Evolutionary conservation across 2,329 filamentous ascomycete genomes (phyloP).

Genomic region (Beauveria medogensis): DNA sequence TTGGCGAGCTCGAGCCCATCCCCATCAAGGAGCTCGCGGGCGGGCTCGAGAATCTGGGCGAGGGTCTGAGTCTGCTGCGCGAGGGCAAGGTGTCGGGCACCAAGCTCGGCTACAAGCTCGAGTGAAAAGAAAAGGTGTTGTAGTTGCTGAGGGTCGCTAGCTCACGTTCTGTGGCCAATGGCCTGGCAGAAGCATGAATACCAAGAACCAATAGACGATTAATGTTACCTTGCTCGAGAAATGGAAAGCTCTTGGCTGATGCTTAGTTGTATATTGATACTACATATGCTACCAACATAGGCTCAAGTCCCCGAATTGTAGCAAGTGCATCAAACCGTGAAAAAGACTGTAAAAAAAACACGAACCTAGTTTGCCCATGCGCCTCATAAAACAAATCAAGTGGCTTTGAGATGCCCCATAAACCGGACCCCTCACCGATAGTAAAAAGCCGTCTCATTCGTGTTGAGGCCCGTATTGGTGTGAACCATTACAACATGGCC

Average conservation of each 20-base stretch:
- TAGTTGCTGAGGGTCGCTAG: not conserved
- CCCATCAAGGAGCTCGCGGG: conserved; percentile 13
- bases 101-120: conserved; percentile 15
- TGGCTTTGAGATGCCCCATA: not conserved
- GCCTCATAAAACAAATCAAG: conserved; percentile 7
- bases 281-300: not conserved
- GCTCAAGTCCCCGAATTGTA: not conserved
- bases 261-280: not conserved
- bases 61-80: conserved; percentile 16
- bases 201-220: too few relatives aligned
- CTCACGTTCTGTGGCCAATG: not conserved
- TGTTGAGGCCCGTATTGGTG: not conserved
- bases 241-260: not conserved
- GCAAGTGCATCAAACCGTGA: not conserved
- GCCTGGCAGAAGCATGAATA: too few relatives aligned
- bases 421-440: not conserved
- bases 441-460: not conserved
- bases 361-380: conserved; percentile 4
- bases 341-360: not conserved
- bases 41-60: conserved; percentile 15
- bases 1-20: conserved; percentile 14
- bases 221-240: not conserved
- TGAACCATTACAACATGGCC: not conserved
- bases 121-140: not conserved
- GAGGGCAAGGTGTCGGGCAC: conserved; percentile 16